phyloP scores from a whole-genome alignment of 106 monocot genomes.

The Posidonia australis region DNA sequence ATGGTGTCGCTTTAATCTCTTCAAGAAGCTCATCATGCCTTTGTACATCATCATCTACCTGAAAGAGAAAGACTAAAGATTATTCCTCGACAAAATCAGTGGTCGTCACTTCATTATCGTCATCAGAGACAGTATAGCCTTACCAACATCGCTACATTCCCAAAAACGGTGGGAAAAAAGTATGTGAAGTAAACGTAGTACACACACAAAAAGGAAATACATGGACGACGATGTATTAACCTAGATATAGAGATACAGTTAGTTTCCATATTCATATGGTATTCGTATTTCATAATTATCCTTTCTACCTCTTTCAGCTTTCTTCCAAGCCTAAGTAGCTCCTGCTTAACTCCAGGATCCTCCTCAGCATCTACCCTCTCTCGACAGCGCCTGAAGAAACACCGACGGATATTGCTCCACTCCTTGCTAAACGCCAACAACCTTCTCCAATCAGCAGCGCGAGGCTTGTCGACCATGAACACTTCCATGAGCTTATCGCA shows the following conservation, averaged over 20 bases:
- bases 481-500: conserved; percentile 87
- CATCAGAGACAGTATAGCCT: too few species aligned
- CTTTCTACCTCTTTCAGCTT: conserved; percentile 95
- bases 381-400: conserved; percentile 67
- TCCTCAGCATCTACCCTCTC: conserved; percentile 57
- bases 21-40: conserved; percentile 72
- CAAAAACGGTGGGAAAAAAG: too few species aligned
- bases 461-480: conserved; percentile 91
- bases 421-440: conserved; percentile 84
- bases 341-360: conserved; percentile 77
- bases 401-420: conserved; percentile 57
- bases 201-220: too few species aligned
- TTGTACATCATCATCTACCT: conserved; percentile 86
- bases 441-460: conserved; percentile 81
- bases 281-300: too few species aligned
- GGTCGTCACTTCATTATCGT: too few species aligned
- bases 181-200: too few species aligned
- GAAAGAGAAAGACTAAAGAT: too few species aligned
- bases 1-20: conserved; percentile 33
- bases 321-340: conserved; percentile 62
- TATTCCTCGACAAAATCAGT: too few species aligned
- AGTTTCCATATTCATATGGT: too few species aligned
- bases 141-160: too few species aligned
- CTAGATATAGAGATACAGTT: too few species aligned
- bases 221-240: too few species aligned